Evolutionary conservation across 1,284 basidiomycete genomes (phyloP).

Genomic region (Boletellus sp.): DNA sequence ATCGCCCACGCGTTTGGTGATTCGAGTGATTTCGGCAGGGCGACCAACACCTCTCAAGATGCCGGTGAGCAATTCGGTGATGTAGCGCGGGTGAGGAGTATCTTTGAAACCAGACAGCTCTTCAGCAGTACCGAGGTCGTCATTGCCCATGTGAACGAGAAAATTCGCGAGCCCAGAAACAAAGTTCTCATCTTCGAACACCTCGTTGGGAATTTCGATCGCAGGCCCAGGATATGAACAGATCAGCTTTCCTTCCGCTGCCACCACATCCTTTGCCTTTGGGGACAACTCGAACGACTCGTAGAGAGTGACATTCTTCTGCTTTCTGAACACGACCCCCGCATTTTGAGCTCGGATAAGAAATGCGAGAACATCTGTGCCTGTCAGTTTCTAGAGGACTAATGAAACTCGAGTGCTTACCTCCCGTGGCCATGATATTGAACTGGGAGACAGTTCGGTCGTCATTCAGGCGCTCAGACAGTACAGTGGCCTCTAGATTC

Average conservation of each 20-base stretch:
- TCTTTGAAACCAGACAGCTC: constrained; percentile 14
- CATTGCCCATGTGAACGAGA: constrained; percentile 28
- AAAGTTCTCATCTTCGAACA: constrained; percentile 20
- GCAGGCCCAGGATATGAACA: constrained; percentile 34
- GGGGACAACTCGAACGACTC: constrained; percentile 34
- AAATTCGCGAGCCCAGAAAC: constrained; percentile 28
- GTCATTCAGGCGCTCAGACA: neutral
- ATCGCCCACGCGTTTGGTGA: constrained; percentile 13
- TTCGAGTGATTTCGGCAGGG: constrained; percentile 13
- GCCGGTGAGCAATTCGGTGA: constrained; percentile 32
- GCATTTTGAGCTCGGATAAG: constrained; percentile 36
- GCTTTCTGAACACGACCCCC: constrained; percentile 29
- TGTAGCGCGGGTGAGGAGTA: constrained; percentile 31
- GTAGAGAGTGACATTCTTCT: constrained; percentile 14
- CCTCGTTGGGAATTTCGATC: constrained; percentile 19
- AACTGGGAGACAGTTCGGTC: constrained; percentile 4
- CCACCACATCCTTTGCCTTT: constrained; percentile 12
- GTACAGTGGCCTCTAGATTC: neutral
- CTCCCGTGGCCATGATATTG: constrained; percentile 12
- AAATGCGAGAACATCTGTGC: constrained; percentile 22
- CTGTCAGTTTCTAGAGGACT: neutral
- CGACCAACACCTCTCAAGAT: neutral
- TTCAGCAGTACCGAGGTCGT: neutral
- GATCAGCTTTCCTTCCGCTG: constrained; percentile 29
- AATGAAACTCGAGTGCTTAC: constrained; percentile 1